These are phyloP conservation scores for Iberis pinnata DNA, from an alignment of 345 rosid species.

Conservation along the genomic window DNA sequence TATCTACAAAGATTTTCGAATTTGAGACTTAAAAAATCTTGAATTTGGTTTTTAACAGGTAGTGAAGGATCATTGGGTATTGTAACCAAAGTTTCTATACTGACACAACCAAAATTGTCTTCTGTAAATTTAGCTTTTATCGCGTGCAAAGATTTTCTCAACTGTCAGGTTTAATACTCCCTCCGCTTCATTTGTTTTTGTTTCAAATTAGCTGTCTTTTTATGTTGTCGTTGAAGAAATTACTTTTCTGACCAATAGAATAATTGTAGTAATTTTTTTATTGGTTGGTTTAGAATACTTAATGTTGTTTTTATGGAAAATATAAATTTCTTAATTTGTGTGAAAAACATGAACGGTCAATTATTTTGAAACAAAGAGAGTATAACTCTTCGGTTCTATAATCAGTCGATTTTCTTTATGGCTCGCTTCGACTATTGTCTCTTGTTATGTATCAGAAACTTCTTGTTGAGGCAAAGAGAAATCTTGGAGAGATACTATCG, in stretches of 20 bases:
- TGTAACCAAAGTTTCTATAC: constrained; percentile 87
- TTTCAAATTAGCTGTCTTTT: too few species aligned
- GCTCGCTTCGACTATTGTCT: not conserved
- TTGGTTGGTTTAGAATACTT: too few species aligned
- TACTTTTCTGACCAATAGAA: too few species aligned
- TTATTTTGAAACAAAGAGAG: too few species aligned
- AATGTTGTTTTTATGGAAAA: too few species aligned
- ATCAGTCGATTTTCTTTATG: not conserved
- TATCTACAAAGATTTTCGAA: constrained; percentile 4
- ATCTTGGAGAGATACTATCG: constrained; percentile 89
- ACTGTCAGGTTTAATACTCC: constrained; percentile 76
- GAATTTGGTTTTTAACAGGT: constrained; percentile 34
- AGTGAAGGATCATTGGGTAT: constrained; percentile 96
- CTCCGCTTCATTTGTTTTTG: too few species aligned
- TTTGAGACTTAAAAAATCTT: constrained; percentile 1
- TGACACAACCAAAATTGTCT: constrained; percentile 74
- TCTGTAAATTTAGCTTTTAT: constrained; percentile 83
- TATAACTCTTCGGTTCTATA: not conserved
- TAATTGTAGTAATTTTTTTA: too few species aligned
- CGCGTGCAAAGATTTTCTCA: constrained; percentile 72
- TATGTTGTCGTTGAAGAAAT: too few species aligned
- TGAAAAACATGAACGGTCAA: too few species aligned
- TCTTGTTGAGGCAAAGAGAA: constrained; percentile 70
- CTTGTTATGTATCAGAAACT: constrained; percentile 49
- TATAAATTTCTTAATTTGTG: too few species aligned